These are phyloP conservation scores for Cladobotryum protrusum DNA, from an alignment of 2,329 filamentous ascomycete genomes.

Conservation along the genomic window DNA sequence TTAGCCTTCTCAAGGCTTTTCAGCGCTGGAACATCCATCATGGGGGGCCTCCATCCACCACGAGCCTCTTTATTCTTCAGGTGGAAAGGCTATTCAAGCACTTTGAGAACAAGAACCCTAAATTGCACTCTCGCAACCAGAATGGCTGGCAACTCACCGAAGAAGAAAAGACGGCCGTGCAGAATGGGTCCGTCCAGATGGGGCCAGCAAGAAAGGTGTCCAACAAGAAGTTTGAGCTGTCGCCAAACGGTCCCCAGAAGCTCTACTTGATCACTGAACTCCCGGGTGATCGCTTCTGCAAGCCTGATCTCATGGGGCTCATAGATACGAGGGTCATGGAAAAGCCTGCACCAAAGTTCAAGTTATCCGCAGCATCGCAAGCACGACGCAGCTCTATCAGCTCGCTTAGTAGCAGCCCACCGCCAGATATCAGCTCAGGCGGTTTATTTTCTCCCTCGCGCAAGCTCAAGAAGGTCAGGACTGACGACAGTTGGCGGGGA, in stretches of 20 bases:
- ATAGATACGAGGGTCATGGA: slow-evolving; percentile 28
- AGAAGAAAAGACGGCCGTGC: slow-evolving; percentile 1
- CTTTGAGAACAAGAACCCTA: not conserved
- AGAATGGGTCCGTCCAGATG: not conserved
- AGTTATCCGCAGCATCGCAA: not conserved
- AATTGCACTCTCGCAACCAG: not conserved
- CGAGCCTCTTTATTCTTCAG: slow-evolving; percentile 1
- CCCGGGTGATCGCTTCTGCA: not conserved
- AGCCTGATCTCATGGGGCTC: not conserved
- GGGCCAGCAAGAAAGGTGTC: slow-evolving; percentile 11
- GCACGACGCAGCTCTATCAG: not conserved
- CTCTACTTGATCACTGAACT: slow-evolving; percentile 6
- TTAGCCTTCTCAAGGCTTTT: slow-evolving; percentile 12
- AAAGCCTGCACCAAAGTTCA: not conserved
- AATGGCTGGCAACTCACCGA: slow-evolving; percentile 4
- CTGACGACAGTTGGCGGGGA: not conserved
- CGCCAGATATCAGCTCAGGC: not conserved
- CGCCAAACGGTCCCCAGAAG: slow-evolving; percentile 2
- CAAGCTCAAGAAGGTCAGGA: not conserved
- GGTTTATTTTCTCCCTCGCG: not conserved
- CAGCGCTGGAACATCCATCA: slow-evolving; percentile 11
- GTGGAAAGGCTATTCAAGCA: slow-evolving; percentile 9
- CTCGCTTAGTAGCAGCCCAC: not conserved
- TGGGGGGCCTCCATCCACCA: not conserved
- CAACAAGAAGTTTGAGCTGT: slow-evolving; percentile 7